Evolutionary conservation across 805 yeast genomes (phyloP), one percentile per base, ranked within the genome.

Genomic region (Nakazawaea molendinolei): DNA sequence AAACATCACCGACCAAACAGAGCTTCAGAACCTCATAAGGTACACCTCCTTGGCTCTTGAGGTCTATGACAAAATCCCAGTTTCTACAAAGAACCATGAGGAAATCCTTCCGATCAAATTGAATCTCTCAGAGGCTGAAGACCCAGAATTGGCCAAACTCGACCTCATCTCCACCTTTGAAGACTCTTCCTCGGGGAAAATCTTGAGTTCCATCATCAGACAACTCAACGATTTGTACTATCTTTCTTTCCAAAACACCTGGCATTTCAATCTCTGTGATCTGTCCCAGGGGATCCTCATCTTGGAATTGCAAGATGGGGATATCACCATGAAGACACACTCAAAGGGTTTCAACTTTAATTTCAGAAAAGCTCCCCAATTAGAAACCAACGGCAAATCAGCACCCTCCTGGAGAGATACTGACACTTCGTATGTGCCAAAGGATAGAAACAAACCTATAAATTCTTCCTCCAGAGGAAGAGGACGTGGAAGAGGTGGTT

Each of bases 191-290:
- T 29, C 50, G 2, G 40, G 40, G 18, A 62, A 62, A 36, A 69
- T 60, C 38, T 49, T 57, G 29, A 67, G 63, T 44, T 64, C 66
- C 21, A 60, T 56, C 31, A 60, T 68, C 17, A 60, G 71, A 50
- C 64, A 62, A 40, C 65, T 74, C 38, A 78, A 77, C 51, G 86
- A 80, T 48, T 58, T 69, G 26, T 74, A 77, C 45, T 74, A 76
- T 50, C 63, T 71, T 12, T 75, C 86, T 1, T 81, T 77, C 55
- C 79, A 77, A 49, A 77, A 78, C 48, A 65, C 79, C 39, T 83
- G 94, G 94, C 86, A 83, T 53, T 78, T 77, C 53, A 80, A 80
- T 47, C 59, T 83, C 30, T 74, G 86, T 47, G 90, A 82, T 50
- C 67, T 66, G 20, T 55, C 63, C 17, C 58, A 63, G 44, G 86